Evolutionary conservation across 441 rosid genomes (phyloP).

Genomic region (Adansonia grandidieri): DNA sequence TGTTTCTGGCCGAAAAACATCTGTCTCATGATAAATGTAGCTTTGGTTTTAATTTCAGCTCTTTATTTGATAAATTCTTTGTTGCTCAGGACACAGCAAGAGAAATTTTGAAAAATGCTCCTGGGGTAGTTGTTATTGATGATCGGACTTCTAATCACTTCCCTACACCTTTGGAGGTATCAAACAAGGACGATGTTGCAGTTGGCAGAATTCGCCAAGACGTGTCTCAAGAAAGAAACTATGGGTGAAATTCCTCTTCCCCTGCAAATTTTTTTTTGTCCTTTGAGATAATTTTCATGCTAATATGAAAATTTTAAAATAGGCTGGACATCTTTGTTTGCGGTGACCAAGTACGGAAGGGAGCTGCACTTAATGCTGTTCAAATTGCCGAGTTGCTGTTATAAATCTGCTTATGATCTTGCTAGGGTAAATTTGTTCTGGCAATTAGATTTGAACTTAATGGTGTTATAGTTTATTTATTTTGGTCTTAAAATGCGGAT

Average conservation of each 20-base stretch:
- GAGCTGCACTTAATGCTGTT: constrained; percentile 96
- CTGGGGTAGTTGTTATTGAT: constrained; percentile 83
- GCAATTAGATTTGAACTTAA: constrained; percentile 14
- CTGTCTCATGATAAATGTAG: neutral
- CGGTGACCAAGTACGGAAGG: constrained; percentile 97
- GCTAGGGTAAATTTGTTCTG: neutral
- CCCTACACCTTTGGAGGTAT: constrained; percentile 88
- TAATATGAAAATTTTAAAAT: constrained; percentile 25
- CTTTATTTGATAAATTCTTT: neutral
- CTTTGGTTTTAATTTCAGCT: neutral
- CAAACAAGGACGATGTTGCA: constrained; percentile 90
- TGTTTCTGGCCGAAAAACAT: neutral
- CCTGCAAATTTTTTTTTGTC: neutral
- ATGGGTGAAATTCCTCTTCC: constrained; percentile 55
- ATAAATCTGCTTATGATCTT: neutral
- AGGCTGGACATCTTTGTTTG: constrained; percentile 95
- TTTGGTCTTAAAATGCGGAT: constrained; percentile 11
- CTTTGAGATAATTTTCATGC: neutral
- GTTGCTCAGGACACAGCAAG: constrained; percentile 68
- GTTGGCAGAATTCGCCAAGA: constrained; percentile 92
- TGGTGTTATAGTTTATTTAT: neutral
- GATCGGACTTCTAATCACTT: constrained; percentile 78
- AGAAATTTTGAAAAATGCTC: constrained; percentile 74
- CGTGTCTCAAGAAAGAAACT: constrained; percentile 77
- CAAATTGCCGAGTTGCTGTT: constrained; percentile 94